These are phyloP conservation scores for Saturnispora sekii DNA, from an alignment of 805 yeast species.

Conservation along the genomic window DNA sequence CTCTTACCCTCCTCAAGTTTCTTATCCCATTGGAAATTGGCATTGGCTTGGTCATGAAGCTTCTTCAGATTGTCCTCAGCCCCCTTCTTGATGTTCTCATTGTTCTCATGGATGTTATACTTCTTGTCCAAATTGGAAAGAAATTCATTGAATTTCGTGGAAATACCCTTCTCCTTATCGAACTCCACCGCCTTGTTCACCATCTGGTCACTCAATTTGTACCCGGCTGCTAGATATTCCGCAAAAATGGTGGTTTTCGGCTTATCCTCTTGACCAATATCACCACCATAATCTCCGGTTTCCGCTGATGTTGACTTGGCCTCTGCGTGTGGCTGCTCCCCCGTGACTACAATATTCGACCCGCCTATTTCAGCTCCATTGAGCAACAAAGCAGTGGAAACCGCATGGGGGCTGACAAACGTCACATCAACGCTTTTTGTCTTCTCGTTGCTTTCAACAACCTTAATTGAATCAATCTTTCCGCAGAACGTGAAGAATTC, in stretches of 20 bases:
- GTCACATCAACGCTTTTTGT: slow-evolving; percentile 36
- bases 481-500: slow-evolving; percentile 78
- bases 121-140: slow-evolving; percentile 45
- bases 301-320: slow-evolving; percentile 11
- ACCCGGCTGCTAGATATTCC: slow-evolving; percentile 67
- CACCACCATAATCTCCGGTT: slow-evolving; percentile 22
- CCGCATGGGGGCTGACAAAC: slow-evolving; percentile 51
- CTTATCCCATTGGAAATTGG: slow-evolving; percentile 32
- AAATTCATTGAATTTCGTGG: slow-evolving; percentile 47
- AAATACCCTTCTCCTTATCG: slow-evolving; percentile 56
- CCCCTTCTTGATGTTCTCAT: slow-evolving; percentile 19
- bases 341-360: slow-evolving; percentile 36
- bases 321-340: slow-evolving; percentile 11
- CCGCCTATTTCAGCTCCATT: slow-evolving; percentile 70
- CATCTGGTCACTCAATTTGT: slow-evolving; percentile 51
- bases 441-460: slow-evolving; percentile 24
- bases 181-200: slow-evolving; percentile 51
- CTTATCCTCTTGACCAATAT: slow-evolving; percentile 64
- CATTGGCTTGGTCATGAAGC: slow-evolving; percentile 27
- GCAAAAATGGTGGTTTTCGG: slow-evolving; percentile 71
- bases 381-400: slow-evolving; percentile 58
- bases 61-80: slow-evolving; percentile 6
- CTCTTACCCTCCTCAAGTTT: slow-evolving; percentile 29
- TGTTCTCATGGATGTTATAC: slow-evolving; percentile 51
- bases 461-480: slow-evolving; percentile 30